Conservation (phyloP, 2,329 filamentous ascomycete species). For the Pochonia chlamydosporia region DNA sequence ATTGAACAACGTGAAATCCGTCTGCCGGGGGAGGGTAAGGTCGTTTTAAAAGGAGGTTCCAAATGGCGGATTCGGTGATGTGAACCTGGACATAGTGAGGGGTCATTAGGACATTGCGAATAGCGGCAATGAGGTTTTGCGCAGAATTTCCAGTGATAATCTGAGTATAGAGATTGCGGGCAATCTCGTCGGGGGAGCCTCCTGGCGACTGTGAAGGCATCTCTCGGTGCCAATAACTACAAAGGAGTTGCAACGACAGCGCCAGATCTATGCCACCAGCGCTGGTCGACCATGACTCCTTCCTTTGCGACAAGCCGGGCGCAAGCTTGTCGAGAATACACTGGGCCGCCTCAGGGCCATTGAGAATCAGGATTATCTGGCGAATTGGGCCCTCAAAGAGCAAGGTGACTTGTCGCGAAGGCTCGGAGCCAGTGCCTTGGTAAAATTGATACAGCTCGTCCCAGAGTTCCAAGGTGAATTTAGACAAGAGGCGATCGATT, state of each 20-base stretch:
- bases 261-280: slow-evolving; percentile 27
- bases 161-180: slow-evolving; percentile 21
- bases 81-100: slow-evolving; percentile 32
- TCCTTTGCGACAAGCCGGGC: slow-evolving; percentile 26
- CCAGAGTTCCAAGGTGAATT: slow-evolving; percentile 27
- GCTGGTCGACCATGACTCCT: slow-evolving; percentile 24
- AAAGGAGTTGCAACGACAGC: slow-evolving; percentile 28
- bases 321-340: slow-evolving; percentile 29
- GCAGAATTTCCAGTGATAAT: slow-evolving; percentile 24
- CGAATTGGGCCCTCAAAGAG: slow-evolving; percentile 32
- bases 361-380: slow-evolving; percentile 30
- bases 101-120: slow-evolving; percentile 24
- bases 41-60: slow-evolving; percentile 27
- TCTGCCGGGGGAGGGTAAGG: slow-evolving; percentile 24
- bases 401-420: slow-evolving; percentile 23
- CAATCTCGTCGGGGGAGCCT: slow-evolving; percentile 28
- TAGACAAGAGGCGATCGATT: slow-evolving; percentile 26
- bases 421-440: slow-evolving; percentile 19
- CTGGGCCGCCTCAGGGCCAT: slow-evolving; percentile 27
- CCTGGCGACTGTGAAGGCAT: slow-evolving; percentile 26
- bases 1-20: slow-evolving; percentile 29
- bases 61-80: slow-evolving; percentile 30
- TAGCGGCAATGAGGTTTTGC: slow-evolving; percentile 20
- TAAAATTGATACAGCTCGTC: slow-evolving; percentile 31
- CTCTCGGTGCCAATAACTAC: slow-evolving; percentile 29